Conservation (phyloP, 345 rosid genomes). For the Eutrema heterophyllum region DNA sequence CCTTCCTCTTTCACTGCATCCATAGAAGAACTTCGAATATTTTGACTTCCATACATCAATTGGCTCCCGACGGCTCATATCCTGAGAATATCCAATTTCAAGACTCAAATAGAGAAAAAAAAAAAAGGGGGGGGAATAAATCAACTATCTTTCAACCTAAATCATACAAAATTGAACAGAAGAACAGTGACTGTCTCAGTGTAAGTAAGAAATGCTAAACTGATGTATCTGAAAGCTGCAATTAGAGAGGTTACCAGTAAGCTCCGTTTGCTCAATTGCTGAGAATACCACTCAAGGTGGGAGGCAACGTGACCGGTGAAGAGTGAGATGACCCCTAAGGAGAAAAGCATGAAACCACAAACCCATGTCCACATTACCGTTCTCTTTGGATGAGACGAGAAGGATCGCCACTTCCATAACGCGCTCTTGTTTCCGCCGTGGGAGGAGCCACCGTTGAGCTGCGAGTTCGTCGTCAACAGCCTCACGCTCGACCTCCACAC, state of each 20-base stretch:
- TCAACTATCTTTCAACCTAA: neutral
- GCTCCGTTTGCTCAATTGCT: slow-evolving; percentile 57
- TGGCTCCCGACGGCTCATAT: slow-evolving; percentile 43
- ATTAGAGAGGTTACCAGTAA: slow-evolving; percentile 45
- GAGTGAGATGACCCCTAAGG: slow-evolving; percentile 82
- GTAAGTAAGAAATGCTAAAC: neutral
- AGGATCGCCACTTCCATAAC: slow-evolving; percentile 48
- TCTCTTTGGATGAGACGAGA: slow-evolving; percentile 37
- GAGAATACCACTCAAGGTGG: slow-evolving; percentile 96
- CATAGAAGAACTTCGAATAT: slow-evolving; percentile 52
- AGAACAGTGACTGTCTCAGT: slow-evolving; percentile 5
- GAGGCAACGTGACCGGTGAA: slow-evolving; percentile 93
- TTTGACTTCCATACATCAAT: slow-evolving; percentile 92
- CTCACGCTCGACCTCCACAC: slow-evolving; percentile 55
- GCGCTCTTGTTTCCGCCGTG: slow-evolving; percentile 27
- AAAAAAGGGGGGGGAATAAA: neutral
- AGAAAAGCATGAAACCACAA: slow-evolving; percentile 86
- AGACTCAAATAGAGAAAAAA: neutral
- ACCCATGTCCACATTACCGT: slow-evolving; percentile 57
- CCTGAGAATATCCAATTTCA: slow-evolving; percentile 35
- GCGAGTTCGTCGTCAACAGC: slow-evolving; percentile 51
- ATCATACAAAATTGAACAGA: neutral
- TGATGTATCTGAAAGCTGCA: neutral
- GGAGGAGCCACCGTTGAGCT: slow-evolving; percentile 36
- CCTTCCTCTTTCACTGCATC: slow-evolving; percentile 81